These are phyloP conservation scores for Cucurbita moschata DNA, from an alignment of 306 rosid species.

Conservation along the genomic window DNA sequence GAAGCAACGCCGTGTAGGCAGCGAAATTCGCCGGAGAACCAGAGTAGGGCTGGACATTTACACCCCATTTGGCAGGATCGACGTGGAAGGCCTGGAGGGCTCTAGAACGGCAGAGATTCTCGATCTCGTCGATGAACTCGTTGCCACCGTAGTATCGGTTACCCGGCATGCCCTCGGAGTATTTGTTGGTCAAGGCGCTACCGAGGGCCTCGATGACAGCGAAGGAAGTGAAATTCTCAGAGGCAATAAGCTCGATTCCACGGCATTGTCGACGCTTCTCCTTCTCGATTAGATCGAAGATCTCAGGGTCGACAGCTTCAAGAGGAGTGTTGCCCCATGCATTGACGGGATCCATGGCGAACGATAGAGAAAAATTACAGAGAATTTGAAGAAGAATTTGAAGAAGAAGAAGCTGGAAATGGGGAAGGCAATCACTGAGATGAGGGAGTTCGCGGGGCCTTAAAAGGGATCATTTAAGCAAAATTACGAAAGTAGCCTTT, in stretches of 20 bases:
- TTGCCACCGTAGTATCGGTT: conserved; percentile 91
- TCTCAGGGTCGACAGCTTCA: conserved; percentile 47
- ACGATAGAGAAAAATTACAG: not conserved
- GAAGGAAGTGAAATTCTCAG: conserved; percentile 88
- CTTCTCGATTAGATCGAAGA: conserved; percentile 73
- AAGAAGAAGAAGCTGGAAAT: not conserved
- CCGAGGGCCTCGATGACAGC: conserved; percentile 93
- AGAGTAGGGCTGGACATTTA: conserved; percentile 83
- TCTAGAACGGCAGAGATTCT: conserved; percentile 65
- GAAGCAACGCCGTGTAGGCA: conserved; percentile 83
- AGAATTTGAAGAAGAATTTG: not conserved
- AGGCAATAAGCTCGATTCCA: conserved; percentile 87
- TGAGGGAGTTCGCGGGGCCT: not conserved
- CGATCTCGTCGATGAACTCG: conserved; percentile 80
- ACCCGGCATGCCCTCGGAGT: conserved; percentile 90
- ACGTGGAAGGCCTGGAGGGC: conserved; percentile 61
- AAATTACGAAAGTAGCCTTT: conserved; percentile 3
- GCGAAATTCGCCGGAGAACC: conserved; percentile 94
- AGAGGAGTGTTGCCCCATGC: conserved; percentile 71
- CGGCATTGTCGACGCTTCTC: conserved; percentile 90
- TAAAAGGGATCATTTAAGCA: not conserved
- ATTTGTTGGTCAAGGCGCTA: conserved; percentile 73
- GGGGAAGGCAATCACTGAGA: not conserved
- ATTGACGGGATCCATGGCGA: conserved; percentile 56
- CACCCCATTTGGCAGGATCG: conserved; percentile 62